phyloP scores from a whole-genome alignment of 768 basidiomycete species.

The Russula compacta region DNA sequence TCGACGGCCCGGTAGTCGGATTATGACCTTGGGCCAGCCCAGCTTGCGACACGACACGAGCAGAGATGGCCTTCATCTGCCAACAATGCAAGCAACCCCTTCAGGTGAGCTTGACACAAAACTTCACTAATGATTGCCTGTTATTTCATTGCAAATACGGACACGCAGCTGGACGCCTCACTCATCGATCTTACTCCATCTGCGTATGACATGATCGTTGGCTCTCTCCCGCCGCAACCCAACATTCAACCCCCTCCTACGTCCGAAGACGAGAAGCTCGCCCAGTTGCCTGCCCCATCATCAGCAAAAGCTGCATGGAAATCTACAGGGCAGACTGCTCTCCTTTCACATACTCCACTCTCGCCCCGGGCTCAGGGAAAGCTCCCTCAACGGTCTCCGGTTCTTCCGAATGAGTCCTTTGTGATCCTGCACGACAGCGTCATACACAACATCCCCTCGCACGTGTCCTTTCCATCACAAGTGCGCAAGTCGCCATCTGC shows the following conservation, averaged over 20 bases:
- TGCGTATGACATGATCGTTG: constrained; percentile 78
- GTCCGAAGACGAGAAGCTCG: constrained; percentile 38
- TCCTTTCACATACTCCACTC: constrained; percentile 27
- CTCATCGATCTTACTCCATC: constrained; percentile 78
- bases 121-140: not conserved
- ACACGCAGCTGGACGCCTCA: constrained; percentile 74
- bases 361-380: constrained; percentile 53
- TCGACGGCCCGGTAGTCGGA: not conserved
- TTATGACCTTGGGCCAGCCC: too few relatives aligned
- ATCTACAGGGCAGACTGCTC: constrained; percentile 37
- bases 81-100: constrained; percentile 90
- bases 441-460: constrained; percentile 57
- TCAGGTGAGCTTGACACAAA: constrained; percentile 47
- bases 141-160: not conserved
- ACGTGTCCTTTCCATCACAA: constrained; percentile 34
- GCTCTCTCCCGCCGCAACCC: constrained; percentile 50
- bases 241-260: constrained; percentile 31
- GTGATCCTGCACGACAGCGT: constrained; percentile 83
- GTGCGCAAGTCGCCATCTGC: constrained; percentile 36
- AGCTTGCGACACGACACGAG: too few relatives aligned
- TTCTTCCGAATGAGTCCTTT: constrained; percentile 78
- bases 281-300: constrained; percentile 39
- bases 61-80: constrained; percentile 47
- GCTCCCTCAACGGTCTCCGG: constrained; percentile 44
- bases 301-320: constrained; percentile 58